Evolutionary conservation across 495 filamentous ascomycete genomes (phyloP).

Genomic region (Hyphodiscus hymeniophilus): DNA sequence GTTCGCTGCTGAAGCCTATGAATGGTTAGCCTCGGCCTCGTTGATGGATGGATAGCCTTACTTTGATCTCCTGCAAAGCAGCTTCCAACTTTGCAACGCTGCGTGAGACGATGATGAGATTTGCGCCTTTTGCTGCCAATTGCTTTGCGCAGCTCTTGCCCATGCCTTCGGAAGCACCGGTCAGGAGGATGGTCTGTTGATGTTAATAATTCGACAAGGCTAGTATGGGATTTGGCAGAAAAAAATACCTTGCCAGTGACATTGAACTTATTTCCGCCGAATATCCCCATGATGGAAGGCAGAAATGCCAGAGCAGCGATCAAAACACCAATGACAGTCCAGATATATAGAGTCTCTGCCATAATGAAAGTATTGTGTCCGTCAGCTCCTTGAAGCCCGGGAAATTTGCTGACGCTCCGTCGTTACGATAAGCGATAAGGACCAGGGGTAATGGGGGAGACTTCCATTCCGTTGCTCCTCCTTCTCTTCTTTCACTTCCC

Average conservation of each 20-base stretch:
- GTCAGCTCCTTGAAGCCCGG: too few relatives aligned
- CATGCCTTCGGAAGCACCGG: constrained; percentile 91
- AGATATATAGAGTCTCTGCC: constrained; percentile 8
- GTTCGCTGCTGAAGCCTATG: constrained; percentile 49
- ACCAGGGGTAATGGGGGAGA: too few relatives aligned
- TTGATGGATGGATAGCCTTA: constrained; percentile 18
- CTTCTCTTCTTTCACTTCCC: too few relatives aligned
- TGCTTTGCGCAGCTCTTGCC: constrained; percentile 64
- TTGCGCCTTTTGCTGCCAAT: constrained; percentile 76
- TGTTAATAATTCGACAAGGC: neutral
- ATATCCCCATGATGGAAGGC: constrained; percentile 19
- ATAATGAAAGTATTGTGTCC: constrained; percentile 6
- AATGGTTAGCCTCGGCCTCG: neutral
- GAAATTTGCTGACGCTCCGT: too few relatives aligned
- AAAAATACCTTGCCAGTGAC: constrained; percentile 20
- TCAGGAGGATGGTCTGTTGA: constrained; percentile 71
- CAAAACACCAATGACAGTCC: constrained; percentile 8
- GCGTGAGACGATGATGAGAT: constrained; percentile 77
- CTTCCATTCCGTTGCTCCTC: too few relatives aligned
- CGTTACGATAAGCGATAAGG: too few relatives aligned
- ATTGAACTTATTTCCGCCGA: constrained; percentile 18
- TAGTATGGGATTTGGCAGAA: neutral
- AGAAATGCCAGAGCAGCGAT: constrained; percentile 5
- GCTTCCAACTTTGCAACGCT: constrained; percentile 65
- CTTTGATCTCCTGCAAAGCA: constrained; percentile 58